phyloP scores from a whole-genome alignment of 2,329 filamentous ascomycete genomes.

The Sarocladium strictum region DNA sequence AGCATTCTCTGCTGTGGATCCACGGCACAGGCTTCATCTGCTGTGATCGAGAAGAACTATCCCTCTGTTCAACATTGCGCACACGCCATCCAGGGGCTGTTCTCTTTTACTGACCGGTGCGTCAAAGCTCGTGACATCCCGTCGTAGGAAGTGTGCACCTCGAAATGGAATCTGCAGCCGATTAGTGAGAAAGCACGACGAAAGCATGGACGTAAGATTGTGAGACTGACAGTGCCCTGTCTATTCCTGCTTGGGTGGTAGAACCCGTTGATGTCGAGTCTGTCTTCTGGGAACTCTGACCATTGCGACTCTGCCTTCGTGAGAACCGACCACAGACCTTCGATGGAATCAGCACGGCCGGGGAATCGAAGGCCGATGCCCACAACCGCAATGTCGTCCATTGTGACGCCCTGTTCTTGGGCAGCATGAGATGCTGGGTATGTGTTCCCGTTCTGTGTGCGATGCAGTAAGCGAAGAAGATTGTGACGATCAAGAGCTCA shows the following conservation, averaged over 20 bases:
- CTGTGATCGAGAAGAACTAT: conserved; percentile 9
- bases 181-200: background rate
- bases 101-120: background rate
- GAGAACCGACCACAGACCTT: conserved; percentile 40
- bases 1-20: conserved; percentile 47
- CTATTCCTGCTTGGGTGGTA: conserved; percentile 29
- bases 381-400: conserved; percentile 33
- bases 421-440: background rate
- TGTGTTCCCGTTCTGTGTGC: background rate
- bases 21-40: background rate
- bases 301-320: conserved; percentile 34
- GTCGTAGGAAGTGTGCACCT: background rate
- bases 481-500: too few species aligned
- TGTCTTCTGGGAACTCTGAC: conserved; percentile 34
- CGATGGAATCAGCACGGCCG: conserved; percentile 33
- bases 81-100: background rate
- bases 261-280: conserved; percentile 39
- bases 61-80: background rate
- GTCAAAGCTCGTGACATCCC: conserved; percentile 1
- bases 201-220: background rate
- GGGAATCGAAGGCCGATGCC: conserved; percentile 43
- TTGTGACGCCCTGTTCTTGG: background rate
- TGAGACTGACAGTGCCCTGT: conserved; percentile 16
- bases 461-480: background rate
- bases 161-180: background rate